These are phyloP conservation scores for Aureobasidium leucospermi DNA, from an alignment of 2,329 filamentous ascomycete genomes.

Conservation along the genomic window DNA sequence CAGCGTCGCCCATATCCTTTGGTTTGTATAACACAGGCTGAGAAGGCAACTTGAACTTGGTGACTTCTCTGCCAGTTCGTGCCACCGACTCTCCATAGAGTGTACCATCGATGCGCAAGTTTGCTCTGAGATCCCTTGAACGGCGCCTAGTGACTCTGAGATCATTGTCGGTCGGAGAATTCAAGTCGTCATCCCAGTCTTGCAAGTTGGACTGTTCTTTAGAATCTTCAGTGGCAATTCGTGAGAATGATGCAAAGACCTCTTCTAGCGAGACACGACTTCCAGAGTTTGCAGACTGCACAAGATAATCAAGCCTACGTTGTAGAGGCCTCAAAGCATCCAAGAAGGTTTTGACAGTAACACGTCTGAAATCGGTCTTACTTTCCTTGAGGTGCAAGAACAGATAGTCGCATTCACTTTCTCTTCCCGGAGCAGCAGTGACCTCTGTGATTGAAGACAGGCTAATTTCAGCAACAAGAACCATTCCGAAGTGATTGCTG, in stretches of 20 bases:
- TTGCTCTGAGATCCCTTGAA: conserved; percentile 47
- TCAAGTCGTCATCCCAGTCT: conserved; percentile 76
- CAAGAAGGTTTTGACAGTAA: conserved; percentile 88
- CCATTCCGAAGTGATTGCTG: conserved; percentile 85
- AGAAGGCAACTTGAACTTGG: conserved; percentile 74
- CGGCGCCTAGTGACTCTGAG: conserved; percentile 31
- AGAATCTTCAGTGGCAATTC: conserved; percentile 57
- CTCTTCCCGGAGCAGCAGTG: conserved; percentile 73
- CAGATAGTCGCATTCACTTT: conserved; percentile 75
- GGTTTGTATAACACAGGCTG: conserved; percentile 80
- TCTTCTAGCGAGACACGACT: conserved; percentile 62
- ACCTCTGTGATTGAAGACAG: conserved; percentile 78
- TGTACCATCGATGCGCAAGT: conserved; percentile 56
- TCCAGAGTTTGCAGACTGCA: conserved; percentile 70
- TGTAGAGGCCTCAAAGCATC: conserved; percentile 80
- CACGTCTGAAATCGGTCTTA: conserved; percentile 58
- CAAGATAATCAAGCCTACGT: conserved; percentile 73
- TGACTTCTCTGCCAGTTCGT: conserved; percentile 40
- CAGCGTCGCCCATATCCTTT: conserved; percentile 66
- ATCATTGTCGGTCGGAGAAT: conserved; percentile 23
- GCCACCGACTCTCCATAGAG: conserved; percentile 43
- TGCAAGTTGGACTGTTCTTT: conserved; percentile 67
- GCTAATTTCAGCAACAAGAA: conserved; percentile 71
- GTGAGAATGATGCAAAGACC: conserved; percentile 64
- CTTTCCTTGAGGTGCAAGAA: conserved; percentile 68